These are phyloP conservation scores for Creolimax fragrantissima DNA, from an alignment of 78 protist species.

Conservation along the genomic window DNA sequence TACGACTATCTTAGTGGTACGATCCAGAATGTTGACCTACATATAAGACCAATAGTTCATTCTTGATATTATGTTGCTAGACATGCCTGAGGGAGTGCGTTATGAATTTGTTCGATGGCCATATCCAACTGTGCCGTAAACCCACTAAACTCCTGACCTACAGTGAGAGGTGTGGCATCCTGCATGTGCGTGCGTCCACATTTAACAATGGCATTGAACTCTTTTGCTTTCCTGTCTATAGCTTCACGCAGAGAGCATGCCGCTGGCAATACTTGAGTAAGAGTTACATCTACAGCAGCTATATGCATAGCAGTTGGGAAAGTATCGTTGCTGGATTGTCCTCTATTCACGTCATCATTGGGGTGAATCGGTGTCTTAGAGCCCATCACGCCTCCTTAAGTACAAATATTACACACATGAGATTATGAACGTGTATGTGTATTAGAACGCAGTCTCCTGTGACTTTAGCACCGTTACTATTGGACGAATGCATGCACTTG, in stretches of 20 bases:
- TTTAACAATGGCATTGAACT: conserved; percentile 63
- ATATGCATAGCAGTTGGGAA: conserved; percentile 94
- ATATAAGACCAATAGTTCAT: too few relatives aligned
- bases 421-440: too few relatives aligned
- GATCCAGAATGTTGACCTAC: too few relatives aligned
- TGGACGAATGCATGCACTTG: too few relatives aligned
- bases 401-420: too few relatives aligned
- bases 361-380: conserved; percentile 82
- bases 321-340: conserved; percentile 86
- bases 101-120: conserved; percentile 50
- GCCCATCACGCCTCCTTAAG: conserved; percentile 72
- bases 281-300: conserved; percentile 59
- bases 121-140: conserved; percentile 60
- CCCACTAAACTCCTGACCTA: conserved; percentile 86
- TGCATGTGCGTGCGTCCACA: conserved; percentile 90
- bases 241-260: not conserved
- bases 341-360: conserved; percentile 85
- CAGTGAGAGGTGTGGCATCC: conserved; percentile 67
- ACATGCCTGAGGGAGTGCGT: not conserved
- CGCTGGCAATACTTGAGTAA: not conserved
- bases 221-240: conserved; percentile 45
- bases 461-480: too few relatives aligned
- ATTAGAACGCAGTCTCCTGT: too few relatives aligned
- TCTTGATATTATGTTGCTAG: too few relatives aligned
- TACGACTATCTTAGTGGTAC: too few relatives aligned